These are phyloP conservation scores for Sporothrix humicola DNA, from an alignment of 2,329 filamentous ascomycete species.

Conservation along the genomic window DNA sequence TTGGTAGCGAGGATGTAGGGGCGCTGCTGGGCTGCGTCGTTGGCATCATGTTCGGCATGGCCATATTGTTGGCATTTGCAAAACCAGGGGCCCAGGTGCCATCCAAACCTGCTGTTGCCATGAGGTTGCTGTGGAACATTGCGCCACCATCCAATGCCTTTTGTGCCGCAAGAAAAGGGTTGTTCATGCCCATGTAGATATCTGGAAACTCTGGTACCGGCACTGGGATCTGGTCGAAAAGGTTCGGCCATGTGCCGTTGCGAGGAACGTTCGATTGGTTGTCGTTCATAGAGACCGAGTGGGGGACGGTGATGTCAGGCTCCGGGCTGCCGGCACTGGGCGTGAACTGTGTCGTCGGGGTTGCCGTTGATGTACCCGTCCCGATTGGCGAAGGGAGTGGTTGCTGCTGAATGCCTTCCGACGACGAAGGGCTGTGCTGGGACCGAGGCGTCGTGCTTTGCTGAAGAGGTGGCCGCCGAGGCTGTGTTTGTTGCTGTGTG, in stretches of 20 bases:
- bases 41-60: slow-evolving; percentile 22
- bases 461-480: slow-evolving; percentile 14
- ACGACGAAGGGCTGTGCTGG: slow-evolving; percentile 6
- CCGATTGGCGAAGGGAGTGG: slow-evolving; percentile 29
- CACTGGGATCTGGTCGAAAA: slow-evolving; percentile 30
- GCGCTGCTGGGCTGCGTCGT: slow-evolving; percentile 1
- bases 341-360: slow-evolving; percentile 23
- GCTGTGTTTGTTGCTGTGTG: not conserved
- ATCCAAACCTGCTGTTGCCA: slow-evolving; percentile 22
- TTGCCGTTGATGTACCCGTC: slow-evolving; percentile 8
- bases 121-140: slow-evolving; percentile 26
- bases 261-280: slow-evolving; percentile 1
- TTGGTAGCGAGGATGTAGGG: not conserved
- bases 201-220: slow-evolving; percentile 18
- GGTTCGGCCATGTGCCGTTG: slow-evolving; percentile 30
- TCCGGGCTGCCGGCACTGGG: slow-evolving; percentile 31
- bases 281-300: not conserved
- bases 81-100: slow-evolving; percentile 19
- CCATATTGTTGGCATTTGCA: not conserved
- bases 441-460: not conserved
- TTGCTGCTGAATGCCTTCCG: slow-evolving; percentile 23
- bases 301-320: not conserved
- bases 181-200: slow-evolving; percentile 41
- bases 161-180: slow-evolving; percentile 36
- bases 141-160: slow-evolving; percentile 26